Evolutionary conservation across 2,329 filamentous ascomycete genomes (phyloP).

Genomic region (Triangularia setosa): DNA sequence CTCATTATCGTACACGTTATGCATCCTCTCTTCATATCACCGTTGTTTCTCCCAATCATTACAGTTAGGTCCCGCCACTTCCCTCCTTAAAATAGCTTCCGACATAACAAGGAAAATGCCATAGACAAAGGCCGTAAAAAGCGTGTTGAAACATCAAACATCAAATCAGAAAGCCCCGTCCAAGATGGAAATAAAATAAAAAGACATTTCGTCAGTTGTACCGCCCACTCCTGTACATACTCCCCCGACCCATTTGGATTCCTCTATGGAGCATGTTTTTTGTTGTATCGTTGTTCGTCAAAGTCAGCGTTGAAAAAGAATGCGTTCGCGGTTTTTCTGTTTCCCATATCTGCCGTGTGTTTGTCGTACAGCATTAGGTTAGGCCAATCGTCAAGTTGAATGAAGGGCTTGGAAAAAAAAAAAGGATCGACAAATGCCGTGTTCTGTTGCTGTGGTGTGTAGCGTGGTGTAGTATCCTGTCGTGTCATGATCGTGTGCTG

Average conservation of each 20-base stretch:
- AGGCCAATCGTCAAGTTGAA: not conserved
- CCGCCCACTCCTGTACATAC: not conserved
- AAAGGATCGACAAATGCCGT: not conserved
- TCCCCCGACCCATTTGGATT: not conserved
- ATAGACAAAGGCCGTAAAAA: not conserved
- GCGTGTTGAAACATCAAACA: not conserved
- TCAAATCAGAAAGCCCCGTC: not conserved
- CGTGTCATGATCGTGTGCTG: constrained; percentile 6
- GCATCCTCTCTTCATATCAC: not conserved
- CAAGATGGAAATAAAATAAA: not conserved
- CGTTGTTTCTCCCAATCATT: not conserved
- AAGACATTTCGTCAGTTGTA: not conserved
- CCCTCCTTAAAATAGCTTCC: not conserved
- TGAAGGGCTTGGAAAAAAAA: not conserved
- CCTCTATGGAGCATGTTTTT: not conserved
- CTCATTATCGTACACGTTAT: not conserved
- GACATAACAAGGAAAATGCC: not conserved
- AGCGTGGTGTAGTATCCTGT: constrained; percentile 5
- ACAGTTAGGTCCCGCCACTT: not conserved
- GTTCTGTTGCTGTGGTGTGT: not conserved
- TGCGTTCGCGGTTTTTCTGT: not conserved
- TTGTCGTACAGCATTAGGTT: constrained; percentile 17
- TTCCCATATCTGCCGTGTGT: not conserved
- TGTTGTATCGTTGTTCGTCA: not conserved
- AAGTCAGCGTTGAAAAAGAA: not conserved